Conservation (phyloP, 306 rosid genomes). For the Luffa acutangula region DNA sequence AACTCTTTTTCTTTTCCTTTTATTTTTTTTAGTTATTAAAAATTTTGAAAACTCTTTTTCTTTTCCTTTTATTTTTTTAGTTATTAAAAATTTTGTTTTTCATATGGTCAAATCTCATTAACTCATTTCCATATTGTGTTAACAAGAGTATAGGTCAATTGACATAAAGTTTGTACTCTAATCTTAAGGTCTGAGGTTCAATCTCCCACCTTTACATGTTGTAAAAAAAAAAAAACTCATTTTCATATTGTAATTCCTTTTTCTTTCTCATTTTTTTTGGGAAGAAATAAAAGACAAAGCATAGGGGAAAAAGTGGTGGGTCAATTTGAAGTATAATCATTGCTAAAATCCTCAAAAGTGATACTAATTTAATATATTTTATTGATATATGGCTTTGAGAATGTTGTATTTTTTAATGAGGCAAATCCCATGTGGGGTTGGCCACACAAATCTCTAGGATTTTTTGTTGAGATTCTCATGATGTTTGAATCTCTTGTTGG, state of each 20-base stretch:
- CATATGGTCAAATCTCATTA: neutral
- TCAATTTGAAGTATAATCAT: neutral
- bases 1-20: too few species aligned
- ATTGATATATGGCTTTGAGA: neutral
- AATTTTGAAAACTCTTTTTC: too few species aligned
- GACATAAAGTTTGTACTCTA: too few species aligned
- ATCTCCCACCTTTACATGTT: too few species aligned
- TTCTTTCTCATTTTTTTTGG: too few species aligned
- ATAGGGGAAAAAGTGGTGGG: neutral
- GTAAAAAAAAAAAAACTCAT: too few species aligned
- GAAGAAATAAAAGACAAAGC: neutral
- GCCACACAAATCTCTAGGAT: conserved; percentile 6
- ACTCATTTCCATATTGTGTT: neutral
- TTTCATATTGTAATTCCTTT: too few species aligned
- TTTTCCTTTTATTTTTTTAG: too few species aligned
- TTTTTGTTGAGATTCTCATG: neutral
- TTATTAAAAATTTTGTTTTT: neutral
- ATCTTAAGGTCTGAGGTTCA: too few species aligned
- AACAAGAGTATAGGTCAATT: too few species aligned
- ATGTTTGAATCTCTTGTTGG: neutral
- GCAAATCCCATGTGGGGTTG: conserved; percentile 4
- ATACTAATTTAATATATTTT: conserved; percentile 3
- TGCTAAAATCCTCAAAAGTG: conserved; percentile 6
- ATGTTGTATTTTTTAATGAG: neutral
- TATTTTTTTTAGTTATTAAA: too few species aligned